Evolutionary conservation across 345 rosid genomes (phyloP).

Genomic region (Brassica napus): DNA sequence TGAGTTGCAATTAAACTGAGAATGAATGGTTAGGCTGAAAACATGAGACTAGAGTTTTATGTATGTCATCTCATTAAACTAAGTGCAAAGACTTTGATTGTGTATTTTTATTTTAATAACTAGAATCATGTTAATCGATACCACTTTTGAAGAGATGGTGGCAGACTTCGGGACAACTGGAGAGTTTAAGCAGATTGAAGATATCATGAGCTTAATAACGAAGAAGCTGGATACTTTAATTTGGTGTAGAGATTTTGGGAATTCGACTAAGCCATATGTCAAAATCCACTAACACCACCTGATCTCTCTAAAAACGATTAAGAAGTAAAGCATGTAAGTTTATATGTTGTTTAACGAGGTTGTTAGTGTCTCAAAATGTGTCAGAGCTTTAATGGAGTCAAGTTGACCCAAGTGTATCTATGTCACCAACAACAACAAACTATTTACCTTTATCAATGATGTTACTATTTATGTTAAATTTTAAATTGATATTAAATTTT

Average conservation of each 20-base stretch:
- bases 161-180: constrained; percentile 68
- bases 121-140: too few species aligned
- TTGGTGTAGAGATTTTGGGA: constrained; percentile 54
- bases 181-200: constrained; percentile 70
- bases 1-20: too few species aligned
- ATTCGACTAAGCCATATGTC: constrained; percentile 72
- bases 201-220: constrained; percentile 53
- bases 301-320: constrained; percentile 31
- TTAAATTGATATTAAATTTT: too few species aligned
- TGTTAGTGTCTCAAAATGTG: constrained; percentile 64
- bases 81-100: too few species aligned
- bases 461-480: too few species aligned
- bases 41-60: too few species aligned
- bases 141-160: constrained; percentile 61
- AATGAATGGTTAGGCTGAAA: too few species aligned
- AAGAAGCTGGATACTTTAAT: constrained; percentile 45
- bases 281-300: constrained; percentile 51
- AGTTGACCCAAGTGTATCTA: constrained; percentile 1
- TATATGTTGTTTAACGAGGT: constrained; percentile 62
- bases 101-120: too few species aligned
- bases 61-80: too few species aligned
- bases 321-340: constrained; percentile 29
- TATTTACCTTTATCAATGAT: too few species aligned
- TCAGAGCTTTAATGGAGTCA: constrained; percentile 46
- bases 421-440: not conserved